Evolutionary conservation across 2,329 filamentous ascomycete genomes (phyloP).

Genomic region (Plenodomus lindquistii): DNA sequence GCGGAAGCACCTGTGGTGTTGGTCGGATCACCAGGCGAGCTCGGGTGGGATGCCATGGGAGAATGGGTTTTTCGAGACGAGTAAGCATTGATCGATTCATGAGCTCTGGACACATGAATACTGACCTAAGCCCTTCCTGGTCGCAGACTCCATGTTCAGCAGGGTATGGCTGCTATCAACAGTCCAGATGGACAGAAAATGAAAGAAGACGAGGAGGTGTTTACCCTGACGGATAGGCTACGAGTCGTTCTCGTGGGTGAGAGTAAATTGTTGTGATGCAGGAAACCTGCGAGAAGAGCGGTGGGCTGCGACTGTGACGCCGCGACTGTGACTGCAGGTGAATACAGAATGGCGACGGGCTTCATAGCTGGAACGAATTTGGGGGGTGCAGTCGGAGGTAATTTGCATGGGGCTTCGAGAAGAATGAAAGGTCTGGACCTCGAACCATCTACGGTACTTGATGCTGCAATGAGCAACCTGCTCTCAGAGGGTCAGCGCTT

Average conservation of each 20-base stretch:
- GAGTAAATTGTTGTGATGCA: not conserved
- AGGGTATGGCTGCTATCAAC: slow-evolving; percentile 21
- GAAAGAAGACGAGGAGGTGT: slow-evolving; percentile 26
- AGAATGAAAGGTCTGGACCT: too few relatives aligned
- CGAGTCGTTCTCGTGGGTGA: slow-evolving; percentile 18
- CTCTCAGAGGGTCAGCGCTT: too few relatives aligned
- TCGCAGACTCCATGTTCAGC: slow-evolving; percentile 21
- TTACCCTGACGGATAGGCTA: slow-evolving; percentile 16
- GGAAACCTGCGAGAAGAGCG: too few relatives aligned
- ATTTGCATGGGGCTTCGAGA: too few relatives aligned
- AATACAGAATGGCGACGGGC: too few relatives aligned
- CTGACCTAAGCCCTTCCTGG: not conserved
- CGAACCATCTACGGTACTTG: too few relatives aligned
- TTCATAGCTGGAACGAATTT: too few relatives aligned
- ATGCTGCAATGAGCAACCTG: too few relatives aligned
- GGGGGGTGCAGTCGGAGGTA: too few relatives aligned
- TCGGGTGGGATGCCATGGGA: slow-evolving; percentile 24
- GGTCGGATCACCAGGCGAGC: slow-evolving; percentile 18
- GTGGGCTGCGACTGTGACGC: too few relatives aligned
- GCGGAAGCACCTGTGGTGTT: slow-evolving; percentile 22
- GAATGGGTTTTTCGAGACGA: slow-evolving; percentile 29
- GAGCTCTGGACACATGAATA: not conserved
- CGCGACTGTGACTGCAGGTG: too few relatives aligned
- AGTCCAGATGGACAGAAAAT: slow-evolving; percentile 16
- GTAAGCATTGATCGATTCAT: not conserved